Base-by-base conservation (phyloP, 345 rosid genomes). In the Lumnitzera racemosa region DNA sequence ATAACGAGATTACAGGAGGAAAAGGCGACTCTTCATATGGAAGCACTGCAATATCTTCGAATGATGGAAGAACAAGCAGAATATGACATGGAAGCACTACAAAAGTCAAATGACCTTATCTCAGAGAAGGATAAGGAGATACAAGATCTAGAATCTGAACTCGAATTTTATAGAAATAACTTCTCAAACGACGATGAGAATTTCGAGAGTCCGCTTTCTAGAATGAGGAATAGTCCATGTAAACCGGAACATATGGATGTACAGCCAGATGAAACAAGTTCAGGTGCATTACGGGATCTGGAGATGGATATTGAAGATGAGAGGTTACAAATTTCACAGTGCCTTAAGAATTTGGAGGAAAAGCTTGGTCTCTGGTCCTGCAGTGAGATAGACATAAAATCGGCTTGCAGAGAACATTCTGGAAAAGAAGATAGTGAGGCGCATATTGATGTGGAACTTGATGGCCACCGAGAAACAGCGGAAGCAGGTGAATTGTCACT, bases 1-100 rank as follows among this genome's bases (percentile, higher is more conserved):
- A 94, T 94, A 64, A 94, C 96, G 51, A 77, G 92, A 70, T 64
- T 94, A 65, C 99, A 94, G 71, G 99, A 94, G 74, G 97, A 94
- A 80, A 94, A 90, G 67, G 96, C 96, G 1, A 59, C 80, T 6
- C 84, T 90, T 48, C 91, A 84, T 52, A 88, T 94, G 97, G 99
- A 94, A 76, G 96, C 96, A 46, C 74, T 86, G 76, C 99, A 90
- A 68, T 78, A 70, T 65, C 65, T 94, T 36, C 88, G 99, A 72
- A 83, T 94, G 92, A 86, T 78, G 86, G 85, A 82, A 61, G 97
- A 81, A 52, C 88, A 74, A 65, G 81, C 94, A 13, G 87, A 90
- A 73, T 90, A 88, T 58, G 99, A 94, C 59, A 78, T 78, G 90
- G 99, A 94, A 76, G 90, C 92, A n/a, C 75, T 94, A 74, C 85